phyloP scores from a whole-genome alignment of 2,329 filamentous ascomycete genomes.

The Aspergillaceae sp. region DNA sequence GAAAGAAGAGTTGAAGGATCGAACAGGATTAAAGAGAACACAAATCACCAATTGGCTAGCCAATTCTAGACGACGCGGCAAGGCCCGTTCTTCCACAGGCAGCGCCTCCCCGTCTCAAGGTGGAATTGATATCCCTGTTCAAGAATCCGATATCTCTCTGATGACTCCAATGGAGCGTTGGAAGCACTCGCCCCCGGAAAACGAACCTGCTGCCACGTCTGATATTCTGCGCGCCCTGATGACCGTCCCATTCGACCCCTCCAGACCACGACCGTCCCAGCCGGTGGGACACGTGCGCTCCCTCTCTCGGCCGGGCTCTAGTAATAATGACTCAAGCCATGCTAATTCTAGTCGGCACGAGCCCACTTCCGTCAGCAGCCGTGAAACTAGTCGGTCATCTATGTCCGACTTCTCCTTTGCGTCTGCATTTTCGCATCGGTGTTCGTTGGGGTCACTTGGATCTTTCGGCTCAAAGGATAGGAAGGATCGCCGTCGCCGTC shows the following conservation, averaged over 20 bases:
- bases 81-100: conserved; percentile 56
- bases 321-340: conserved; percentile 46
- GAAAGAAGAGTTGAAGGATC: conserved; percentile 66
- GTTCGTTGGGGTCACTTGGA: conserved; percentile 47
- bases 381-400: conserved; percentile 47
- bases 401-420: conserved; percentile 47
- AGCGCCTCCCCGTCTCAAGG: conserved; percentile 62
- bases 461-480: conserved; percentile 51
- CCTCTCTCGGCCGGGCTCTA: conserved; percentile 34
- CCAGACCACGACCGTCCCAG: conserved; percentile 21
- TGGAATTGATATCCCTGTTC: conserved; percentile 64
- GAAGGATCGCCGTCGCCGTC: conserved; percentile 51
- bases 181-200: conserved; percentile 60
- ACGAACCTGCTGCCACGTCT: conserved; percentile 57
- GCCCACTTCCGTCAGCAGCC: conserved; percentile 43
- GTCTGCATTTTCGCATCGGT: conserved; percentile 49
- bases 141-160: conserved; percentile 43
- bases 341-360: conserved; percentile 42
- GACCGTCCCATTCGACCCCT: conserved; percentile 29
- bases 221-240: conserved; percentile 56
- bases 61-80: conserved; percentile 75
- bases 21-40: conserved; percentile 70
- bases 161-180: conserved; percentile 61
- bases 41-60: conserved; percentile 92
- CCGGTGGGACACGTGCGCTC: conserved; percentile 24